Percentiles rank a stretch among this genome's conserved stretches.
Evolutionary conservation across 2,329 filamentous ascomycete species (phyloP).

Genomic region (Colletotrichum orbiculare): DNA sequence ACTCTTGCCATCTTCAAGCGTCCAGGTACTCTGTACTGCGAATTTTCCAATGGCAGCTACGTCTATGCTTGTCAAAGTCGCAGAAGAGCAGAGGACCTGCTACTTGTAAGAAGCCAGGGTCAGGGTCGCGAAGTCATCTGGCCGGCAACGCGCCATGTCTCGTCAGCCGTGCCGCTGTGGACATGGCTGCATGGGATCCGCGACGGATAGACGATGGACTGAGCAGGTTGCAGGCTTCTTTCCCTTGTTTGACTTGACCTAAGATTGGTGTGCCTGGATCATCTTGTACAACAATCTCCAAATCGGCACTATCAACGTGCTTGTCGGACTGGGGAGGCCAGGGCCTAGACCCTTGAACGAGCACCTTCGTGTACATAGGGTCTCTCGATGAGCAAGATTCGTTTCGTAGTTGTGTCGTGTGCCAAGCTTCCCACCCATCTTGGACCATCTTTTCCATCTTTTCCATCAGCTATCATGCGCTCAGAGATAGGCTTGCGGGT

Average conservation of each 20-base stretch:
- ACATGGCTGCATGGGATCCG: not conserved
- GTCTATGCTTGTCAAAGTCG: not conserved
- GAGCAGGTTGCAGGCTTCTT: not conserved
- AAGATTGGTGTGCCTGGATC: slow-evolving; percentile 30
- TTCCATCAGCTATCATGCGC: too few relatives aligned
- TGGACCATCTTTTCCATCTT: not conserved
- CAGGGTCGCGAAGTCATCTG: slow-evolving; percentile 13
- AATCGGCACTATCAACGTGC: not conserved
- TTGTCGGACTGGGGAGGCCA: not conserved
- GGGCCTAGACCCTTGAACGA: too few relatives aligned
- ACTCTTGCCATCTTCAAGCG: not conserved
- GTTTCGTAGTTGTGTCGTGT: slow-evolving; percentile 3
- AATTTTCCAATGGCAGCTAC: too few relatives aligned
- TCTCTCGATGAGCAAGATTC: not conserved
- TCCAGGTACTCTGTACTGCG: too few relatives aligned
- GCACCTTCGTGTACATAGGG: slow-evolving; percentile 5
- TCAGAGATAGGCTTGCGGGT: not conserved
- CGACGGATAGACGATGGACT: not conserved
- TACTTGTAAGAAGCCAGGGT: not conserved
- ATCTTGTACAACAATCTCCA: slow-evolving; percentile 12
- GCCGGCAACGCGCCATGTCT: not conserved
- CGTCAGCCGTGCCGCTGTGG: not conserved
- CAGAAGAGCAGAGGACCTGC: not conserved
- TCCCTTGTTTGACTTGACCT: not conserved
- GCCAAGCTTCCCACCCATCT: not conserved